Conservation (phyloP, 1,284 basidiomycete species). For the Ustilago hordei region DNA sequence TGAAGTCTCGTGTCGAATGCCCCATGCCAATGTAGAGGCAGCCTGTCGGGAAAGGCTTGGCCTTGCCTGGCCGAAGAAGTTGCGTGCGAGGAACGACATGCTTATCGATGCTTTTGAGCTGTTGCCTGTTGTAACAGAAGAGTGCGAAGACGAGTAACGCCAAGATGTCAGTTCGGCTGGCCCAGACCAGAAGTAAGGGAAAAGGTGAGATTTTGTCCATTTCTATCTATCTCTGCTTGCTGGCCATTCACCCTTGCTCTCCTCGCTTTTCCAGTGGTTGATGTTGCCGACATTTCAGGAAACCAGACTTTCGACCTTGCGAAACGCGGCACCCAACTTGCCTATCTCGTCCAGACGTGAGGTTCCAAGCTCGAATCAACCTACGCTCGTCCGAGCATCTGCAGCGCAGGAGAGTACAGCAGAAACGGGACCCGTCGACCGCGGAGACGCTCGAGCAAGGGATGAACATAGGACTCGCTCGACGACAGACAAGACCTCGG, state of each 20-base stretch:
- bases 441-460: slow-evolving; percentile 45
- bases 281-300: slow-evolving; percentile 48
- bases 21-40: slow-evolving; percentile 32
- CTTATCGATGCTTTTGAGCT: background rate
- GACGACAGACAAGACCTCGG: slow-evolving; percentile 38
- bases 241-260: background rate
- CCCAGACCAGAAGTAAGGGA: background rate
- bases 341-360: slow-evolving; percentile 42
- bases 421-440: slow-evolving; percentile 36
- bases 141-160: background rate
- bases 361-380: slow-evolving; percentile 57
- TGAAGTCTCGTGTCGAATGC: slow-evolving; percentile 46
- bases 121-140: background rate
- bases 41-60: slow-evolving; percentile 28
- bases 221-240: background rate
- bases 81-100: slow-evolving; percentile 47
- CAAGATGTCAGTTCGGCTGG: slow-evolving; percentile 12
- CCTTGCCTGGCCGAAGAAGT: slow-evolving; percentile 35
- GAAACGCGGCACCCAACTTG: slow-evolving; percentile 54
- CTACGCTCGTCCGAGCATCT: slow-evolving; percentile 29
- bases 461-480: slow-evolving; percentile 57
- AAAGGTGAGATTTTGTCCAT: background rate
- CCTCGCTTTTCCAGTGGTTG: background rate
- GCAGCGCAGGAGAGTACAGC: slow-evolving; percentile 48
- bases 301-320: slow-evolving; percentile 59